A percentile compares a stretch with the other conserved stretches of the same genome.
Evolutionary conservation across 805 yeast species (phyloP).

Genomic region (Barnettozyma sucrosica): DNA sequence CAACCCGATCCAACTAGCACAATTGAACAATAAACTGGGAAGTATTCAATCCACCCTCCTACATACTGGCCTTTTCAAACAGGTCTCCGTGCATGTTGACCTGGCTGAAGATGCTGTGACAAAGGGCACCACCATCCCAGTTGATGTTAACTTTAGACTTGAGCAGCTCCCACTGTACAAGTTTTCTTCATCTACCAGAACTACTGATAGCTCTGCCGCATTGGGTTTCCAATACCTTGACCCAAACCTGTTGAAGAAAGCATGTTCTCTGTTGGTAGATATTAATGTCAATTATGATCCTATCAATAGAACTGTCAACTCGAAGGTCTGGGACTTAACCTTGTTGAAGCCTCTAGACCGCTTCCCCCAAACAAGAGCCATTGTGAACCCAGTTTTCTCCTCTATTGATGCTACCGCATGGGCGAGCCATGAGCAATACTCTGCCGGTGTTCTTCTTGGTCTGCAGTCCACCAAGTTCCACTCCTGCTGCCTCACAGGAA

Average conservation of each 20-base stretch:
- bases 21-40: slow-evolving; percentile 32
- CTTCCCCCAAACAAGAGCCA: slow-evolving; percentile 39
- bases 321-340: slow-evolving; percentile 44
- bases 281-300: slow-evolving; percentile 43
- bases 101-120: slow-evolving; percentile 27
- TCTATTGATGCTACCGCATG: slow-evolving; percentile 41
- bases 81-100: slow-evolving; percentile 36
- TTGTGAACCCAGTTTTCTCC: slow-evolving; percentile 42
- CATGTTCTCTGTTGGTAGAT: slow-evolving; percentile 44
- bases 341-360: slow-evolving; percentile 40
- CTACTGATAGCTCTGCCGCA: slow-evolving; percentile 31
- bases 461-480: slow-evolving; percentile 32
- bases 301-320: slow-evolving; percentile 38
- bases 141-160: slow-evolving; percentile 39
- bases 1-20: slow-evolving; percentile 31
- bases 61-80: slow-evolving; percentile 41
- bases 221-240: slow-evolving; percentile 32
- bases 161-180: slow-evolving; percentile 29
- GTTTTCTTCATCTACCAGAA: slow-evolving; percentile 30
- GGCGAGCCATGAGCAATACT: slow-evolving; percentile 47
- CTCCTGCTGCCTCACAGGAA: slow-evolving; percentile 15
- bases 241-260: slow-evolving; percentile 52
- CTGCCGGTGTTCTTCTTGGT: slow-evolving; percentile 45
- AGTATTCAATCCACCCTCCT: slow-evolving; percentile 31
- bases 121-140: slow-evolving; percentile 29